A percentile compares a stretch with the other conserved stretches of the same genome.
phyloP scores from a whole-genome alignment of 2,329 filamentous ascomycete genomes.

The Fusarium pseudocircinatum region DNA sequence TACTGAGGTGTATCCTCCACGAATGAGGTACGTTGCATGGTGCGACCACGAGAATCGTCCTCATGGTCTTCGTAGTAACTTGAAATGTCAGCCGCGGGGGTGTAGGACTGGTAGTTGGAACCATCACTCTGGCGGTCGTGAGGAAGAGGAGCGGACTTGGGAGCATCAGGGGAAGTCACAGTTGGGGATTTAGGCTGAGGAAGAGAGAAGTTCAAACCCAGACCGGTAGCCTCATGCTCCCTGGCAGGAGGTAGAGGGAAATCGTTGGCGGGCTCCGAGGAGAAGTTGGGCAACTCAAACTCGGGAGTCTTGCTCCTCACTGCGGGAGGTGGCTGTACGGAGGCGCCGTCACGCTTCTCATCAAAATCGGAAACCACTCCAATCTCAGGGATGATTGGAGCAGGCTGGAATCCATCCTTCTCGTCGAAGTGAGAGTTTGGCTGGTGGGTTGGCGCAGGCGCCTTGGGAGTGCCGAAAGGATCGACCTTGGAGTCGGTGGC shows the following conservation, averaged over 20 bases:
- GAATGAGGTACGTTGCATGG: conserved; percentile 44
- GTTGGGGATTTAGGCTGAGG: conserved; percentile 44
- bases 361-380: conserved; percentile 48
- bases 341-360: conserved; percentile 42
- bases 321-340: conserved; percentile 45
- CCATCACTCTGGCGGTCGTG: conserved; percentile 31
- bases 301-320: conserved; percentile 44
- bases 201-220: conserved; percentile 50
- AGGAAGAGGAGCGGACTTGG: conserved; percentile 35
- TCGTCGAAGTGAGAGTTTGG: conserved; percentile 34
- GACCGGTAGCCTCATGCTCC: conserved; percentile 45
- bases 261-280: conserved; percentile 28
- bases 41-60: conserved; percentile 49
- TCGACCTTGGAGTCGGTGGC: conserved; percentile 47
- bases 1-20: conserved; percentile 43
- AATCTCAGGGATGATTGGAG: conserved; percentile 53
- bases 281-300: conserved; percentile 38
- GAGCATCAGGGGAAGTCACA: conserved; percentile 28
- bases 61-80: conserved; percentile 49
- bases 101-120: conserved; percentile 36
- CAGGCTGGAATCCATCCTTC: conserved; percentile 44
- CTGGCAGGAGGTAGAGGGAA: conserved; percentile 41
- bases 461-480: conserved; percentile 50
- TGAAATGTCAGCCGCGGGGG: conserved; percentile 45
- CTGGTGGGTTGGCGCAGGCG: conserved; percentile 45